Evolutionary conservation across 371 early-diverging fungal species (phyloP).

Genomic region (Blakeslea trispora): DNA sequence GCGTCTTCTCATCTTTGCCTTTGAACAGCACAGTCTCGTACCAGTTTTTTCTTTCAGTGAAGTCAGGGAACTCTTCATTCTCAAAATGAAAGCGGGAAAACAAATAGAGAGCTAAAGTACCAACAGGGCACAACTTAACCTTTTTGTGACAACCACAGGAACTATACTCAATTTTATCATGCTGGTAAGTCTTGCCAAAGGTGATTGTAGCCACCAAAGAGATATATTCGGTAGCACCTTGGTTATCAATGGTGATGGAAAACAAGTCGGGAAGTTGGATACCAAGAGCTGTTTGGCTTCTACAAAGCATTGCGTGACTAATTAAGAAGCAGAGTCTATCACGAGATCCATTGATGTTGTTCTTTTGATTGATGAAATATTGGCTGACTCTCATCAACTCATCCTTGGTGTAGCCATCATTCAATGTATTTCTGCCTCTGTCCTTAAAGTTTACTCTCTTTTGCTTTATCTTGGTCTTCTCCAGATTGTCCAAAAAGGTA

Average conservation of each 20-base stretch:
- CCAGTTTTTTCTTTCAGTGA: not conserved
- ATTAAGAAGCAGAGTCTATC: not conserved
- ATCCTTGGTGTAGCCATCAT: not conserved
- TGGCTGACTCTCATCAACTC: not conserved
- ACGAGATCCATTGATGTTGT: not conserved
- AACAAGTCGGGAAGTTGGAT: no score
- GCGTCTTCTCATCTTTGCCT: no score
- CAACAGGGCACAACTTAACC: not conserved
- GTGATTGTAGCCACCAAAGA: conserved; percentile 4
- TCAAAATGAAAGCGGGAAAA: conserved; percentile 10
- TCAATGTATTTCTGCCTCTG: not conserved
- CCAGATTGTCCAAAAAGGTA: no score
- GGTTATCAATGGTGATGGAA: no score
- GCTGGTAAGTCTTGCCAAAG: conserved; percentile 7
- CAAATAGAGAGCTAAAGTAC: not conserved
- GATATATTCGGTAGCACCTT: not conserved
- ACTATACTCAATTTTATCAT: conserved; percentile 15
- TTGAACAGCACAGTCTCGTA: no score
- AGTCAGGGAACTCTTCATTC: conserved; percentile 7
- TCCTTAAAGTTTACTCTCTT: not conserved
- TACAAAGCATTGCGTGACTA: not conserved
- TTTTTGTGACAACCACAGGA: no score
- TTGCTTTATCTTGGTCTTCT: conserved; percentile 9
- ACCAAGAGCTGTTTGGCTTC: not conserved
- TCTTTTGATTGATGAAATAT: not conserved